Percentiles rank a stretch among this genome's conserved stretches.
Evolutionary conservation across 441 rosid species (phyloP).

Genomic region (Aleurites moluccanus): DNA sequence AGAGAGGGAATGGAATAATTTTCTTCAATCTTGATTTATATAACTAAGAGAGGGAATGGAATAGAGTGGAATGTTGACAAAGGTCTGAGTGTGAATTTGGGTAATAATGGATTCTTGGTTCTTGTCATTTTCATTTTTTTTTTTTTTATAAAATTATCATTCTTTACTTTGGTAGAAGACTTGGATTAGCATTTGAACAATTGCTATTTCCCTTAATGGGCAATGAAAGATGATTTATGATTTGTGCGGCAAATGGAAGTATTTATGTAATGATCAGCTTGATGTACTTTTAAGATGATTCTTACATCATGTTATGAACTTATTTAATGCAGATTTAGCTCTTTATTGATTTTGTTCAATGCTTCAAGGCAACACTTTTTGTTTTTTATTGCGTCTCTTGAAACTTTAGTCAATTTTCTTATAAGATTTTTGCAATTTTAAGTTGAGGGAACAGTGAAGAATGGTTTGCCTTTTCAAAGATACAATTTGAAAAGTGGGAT

Average conservation of each 20-base stretch:
- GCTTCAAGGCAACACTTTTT: neutral
- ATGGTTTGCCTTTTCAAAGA: neutral
- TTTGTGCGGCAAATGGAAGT: constrained; percentile 20
- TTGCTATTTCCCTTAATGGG: constrained; percentile 22
- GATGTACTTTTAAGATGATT: neutral
- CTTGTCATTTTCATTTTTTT: constrained; percentile 7
- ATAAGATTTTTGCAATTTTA: neutral
- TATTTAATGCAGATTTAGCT: neutral
- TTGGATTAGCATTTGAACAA: constrained; percentile 27
- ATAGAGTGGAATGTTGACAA: constrained; percentile 8
- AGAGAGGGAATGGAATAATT: too few relatives aligned
- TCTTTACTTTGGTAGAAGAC: constrained; percentile 34
- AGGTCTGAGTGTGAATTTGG: constrained; percentile 10
- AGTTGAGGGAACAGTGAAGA: neutral
- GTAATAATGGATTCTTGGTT: neutral
- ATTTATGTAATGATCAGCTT: neutral
- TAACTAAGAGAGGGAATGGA: constrained; percentile 6
- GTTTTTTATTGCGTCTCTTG: neutral
- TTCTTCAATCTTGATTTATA: constrained; percentile 17
- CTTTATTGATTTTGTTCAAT: neutral
- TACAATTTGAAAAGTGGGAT: neutral
- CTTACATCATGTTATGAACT: neutral
- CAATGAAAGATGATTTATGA: constrained; percentile 30
- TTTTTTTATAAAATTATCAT: constrained; percentile 6
- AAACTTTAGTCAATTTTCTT: neutral